Conservation (phyloP, 2,329 filamentous ascomycete species). For the Dryadomyces quercus-mongolicae region DNA sequence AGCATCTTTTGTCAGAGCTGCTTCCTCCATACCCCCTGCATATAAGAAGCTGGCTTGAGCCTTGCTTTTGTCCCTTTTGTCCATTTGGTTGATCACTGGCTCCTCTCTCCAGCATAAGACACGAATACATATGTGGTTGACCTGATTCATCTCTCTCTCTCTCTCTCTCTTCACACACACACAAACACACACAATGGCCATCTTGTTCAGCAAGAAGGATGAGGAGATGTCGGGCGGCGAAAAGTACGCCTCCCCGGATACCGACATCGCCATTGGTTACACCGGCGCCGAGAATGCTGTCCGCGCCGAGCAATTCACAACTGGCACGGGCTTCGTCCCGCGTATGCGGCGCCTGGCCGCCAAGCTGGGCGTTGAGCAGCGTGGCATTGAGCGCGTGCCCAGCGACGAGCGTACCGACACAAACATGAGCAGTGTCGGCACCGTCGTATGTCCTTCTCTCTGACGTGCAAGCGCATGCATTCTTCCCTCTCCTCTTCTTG, state of each 20-base stretch:
- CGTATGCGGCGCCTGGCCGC: conserved; percentile 46
- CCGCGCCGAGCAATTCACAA: conserved; percentile 11
- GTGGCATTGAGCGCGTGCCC: conserved; percentile 65
- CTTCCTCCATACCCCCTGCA: neutral
- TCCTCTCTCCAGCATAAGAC: neutral
- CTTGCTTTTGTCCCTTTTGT: neutral
- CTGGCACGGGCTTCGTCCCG: conserved; percentile 16
- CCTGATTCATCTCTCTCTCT: neutral
- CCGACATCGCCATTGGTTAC: conserved; percentile 12
- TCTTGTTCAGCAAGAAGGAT: neutral
- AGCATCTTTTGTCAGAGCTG: neutral
- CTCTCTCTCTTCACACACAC: neutral
- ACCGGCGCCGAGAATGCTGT: conserved; percentile 14
- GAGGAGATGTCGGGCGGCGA: conserved; percentile 8
- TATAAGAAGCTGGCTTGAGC: neutral
- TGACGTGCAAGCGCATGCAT: neutral
- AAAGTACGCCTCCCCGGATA: conserved; percentile 9
- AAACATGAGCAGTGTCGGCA: conserved; percentile 54
- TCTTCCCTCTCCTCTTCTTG: neutral
- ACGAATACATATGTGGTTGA: neutral
- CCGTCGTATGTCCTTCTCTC: conserved; percentile 43
- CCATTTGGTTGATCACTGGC: neutral
- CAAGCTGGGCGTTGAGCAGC: conserved; percentile 56
- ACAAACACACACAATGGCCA: neutral
- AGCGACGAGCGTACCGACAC: conserved; percentile 55